phyloP scores from a whole-genome alignment of 2,329 filamentous ascomycete genomes.

The Arthrobotrys iridis region DNA sequence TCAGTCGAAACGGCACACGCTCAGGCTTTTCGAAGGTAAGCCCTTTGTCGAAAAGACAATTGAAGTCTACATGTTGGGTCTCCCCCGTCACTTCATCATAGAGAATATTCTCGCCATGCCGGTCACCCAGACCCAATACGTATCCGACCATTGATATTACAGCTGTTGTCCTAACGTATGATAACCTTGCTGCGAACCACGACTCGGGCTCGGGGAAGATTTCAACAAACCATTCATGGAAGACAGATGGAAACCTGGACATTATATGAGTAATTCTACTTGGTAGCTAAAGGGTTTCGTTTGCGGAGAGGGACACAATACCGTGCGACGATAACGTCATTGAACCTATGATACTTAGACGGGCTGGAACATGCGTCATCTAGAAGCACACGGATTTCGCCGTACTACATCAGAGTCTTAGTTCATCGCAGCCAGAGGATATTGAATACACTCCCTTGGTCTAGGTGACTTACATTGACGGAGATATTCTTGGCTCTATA shows the following conservation, averaged over 20 bases:
- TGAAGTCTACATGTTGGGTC: constrained; percentile 98
- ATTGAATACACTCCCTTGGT: not conserved
- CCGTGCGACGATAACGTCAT: constrained; percentile 68
- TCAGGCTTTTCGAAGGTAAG: constrained; percentile 95
- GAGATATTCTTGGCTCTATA: constrained; percentile 78
- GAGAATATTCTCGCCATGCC: constrained; percentile 96
- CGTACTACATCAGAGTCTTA: constrained; percentile 52
- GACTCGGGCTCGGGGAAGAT: constrained; percentile 91
- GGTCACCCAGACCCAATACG: constrained; percentile 88
- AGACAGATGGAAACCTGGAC: constrained; percentile 79
- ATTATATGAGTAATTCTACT: constrained; percentile 61
- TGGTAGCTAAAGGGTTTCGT: not conserved
- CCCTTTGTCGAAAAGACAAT: constrained; percentile 98
- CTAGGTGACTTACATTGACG: constrained; percentile 62
- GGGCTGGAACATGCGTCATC: constrained; percentile 72
- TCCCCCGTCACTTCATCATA: constrained; percentile 93
- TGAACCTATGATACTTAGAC: constrained; percentile 77
- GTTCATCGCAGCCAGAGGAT: constrained; percentile 59
- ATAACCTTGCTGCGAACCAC: constrained; percentile 89
- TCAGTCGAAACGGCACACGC: constrained; percentile 92
- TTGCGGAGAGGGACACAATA: constrained; percentile 58
- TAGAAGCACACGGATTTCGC: constrained; percentile 63
- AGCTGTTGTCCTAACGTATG: constrained; percentile 91
- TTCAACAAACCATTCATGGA: constrained; percentile 94
- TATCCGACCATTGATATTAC: constrained; percentile 99